Evolutionary conservation across 2,329 filamentous ascomycete species (phyloP), one percentile per base, ranked within the genome.

Genomic region (Hymenoscyphus occultus): DNA sequence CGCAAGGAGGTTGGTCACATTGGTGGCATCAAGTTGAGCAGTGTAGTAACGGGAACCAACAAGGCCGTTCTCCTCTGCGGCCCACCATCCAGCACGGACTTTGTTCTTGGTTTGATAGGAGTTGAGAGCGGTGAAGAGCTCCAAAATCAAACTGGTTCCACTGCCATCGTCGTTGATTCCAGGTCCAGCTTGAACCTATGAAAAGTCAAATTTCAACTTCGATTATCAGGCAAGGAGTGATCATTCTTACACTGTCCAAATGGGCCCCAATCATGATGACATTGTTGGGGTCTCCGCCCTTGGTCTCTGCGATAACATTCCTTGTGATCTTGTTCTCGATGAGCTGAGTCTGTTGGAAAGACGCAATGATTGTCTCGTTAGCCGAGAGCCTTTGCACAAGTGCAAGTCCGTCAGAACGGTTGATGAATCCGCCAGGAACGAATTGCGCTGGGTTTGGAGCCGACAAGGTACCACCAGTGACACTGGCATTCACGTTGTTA

Each of bases 151-250:
- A 67, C 87, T 82, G 1, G 81, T 81, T 19, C 86, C 86, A 14
- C 81, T 84, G 59, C 86, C 87, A 71, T 90, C 83, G 73, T 89
- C 87, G 74, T 89, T 90, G 77, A 90, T 87, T 5, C 86, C 86
- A 0, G 86, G 86, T 0, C 86, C 86, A 2, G 80, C 82, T 35
- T 80, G 79, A 22, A 89, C 42, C 42, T 45, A 45, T 45, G 28
- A n/a, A n/a, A 45, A n/a, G n/a, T 45, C 6, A 45, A n/a, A 19
- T 16, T 45, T 5, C 4, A 16, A 45, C n/a, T 45, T n/a, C n/a
- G 13, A 7, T n/a, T 45, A n/a, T 45, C n/a, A 45, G 16, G 5
- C 6, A n/a, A n/a, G 42, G n/a, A 16, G 16, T 45, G 16, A n/a
- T n/a, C 3, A 45, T 45, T 19, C 42, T 45, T 45, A 45, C 86